Evolutionary conservation across 225 moss, liverwort and hornwort species (phyloP), one percentile per base, ranked within the genome.

Genomic region (Sphagnum tenellum): DNA sequence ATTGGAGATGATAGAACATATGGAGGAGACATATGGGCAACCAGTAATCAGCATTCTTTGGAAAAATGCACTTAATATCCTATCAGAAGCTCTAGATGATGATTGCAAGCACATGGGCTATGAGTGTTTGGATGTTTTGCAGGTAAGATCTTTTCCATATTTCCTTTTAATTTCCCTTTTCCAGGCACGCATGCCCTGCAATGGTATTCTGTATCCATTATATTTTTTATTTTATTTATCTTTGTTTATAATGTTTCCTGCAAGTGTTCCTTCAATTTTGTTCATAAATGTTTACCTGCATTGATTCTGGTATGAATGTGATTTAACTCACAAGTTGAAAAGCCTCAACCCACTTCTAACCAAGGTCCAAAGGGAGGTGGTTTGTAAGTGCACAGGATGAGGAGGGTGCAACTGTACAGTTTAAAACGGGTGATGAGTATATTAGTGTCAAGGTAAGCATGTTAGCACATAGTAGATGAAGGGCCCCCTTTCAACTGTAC

Each of bases 21-120:
- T 86, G 86, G 76, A 79, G 67, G 69, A 79, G 68, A 79, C 73
- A n/a, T 82, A 82, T 69, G 77, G 82, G 49, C 75, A 82, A 54
- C 82, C 82, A 51, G 70, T 54, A 45, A 56, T 86, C 46, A 66
- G 79, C 53, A 70, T 82, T 58, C 77, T 86, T 56, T 86, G 82
- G 86, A 67, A 77, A 67, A 3, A 82, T 56, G 70, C 75, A 54
- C 82, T 86, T 10, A 55, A 53, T 51, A 76, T 86, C 69, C 66
- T 86, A 59, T 76, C 82, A 3, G 76, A 79, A 69, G 67, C 76
- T 56, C 67, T 86, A 69, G 82, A 82, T 7, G 74, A 82, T 45
- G 79, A 86, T 5, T 86, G 85, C 69, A 82, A 79, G 70, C 82
- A 86, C 74, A 82, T 78, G 59, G 85, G 78, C 56, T 60, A 86